Conservation (phyloP, 352 stramenopile genomes). For the Elongisporangium anandrum region DNA sequence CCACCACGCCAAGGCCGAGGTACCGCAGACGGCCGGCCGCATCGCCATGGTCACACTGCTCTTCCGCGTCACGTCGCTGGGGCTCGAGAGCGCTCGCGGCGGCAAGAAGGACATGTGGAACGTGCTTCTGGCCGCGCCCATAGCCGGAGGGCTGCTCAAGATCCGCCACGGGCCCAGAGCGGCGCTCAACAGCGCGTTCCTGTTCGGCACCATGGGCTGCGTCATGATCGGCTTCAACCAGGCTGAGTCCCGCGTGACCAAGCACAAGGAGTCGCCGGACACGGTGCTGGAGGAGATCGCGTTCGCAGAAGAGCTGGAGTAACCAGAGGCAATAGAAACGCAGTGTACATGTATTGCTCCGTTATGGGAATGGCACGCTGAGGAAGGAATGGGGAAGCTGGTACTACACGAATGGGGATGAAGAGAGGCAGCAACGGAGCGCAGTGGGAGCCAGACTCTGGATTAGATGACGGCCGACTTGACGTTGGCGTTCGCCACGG, state of each 20-base stretch:
- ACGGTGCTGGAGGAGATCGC: constrained; percentile 42
- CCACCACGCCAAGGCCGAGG: constrained; percentile 23
- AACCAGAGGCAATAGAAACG: neutral
- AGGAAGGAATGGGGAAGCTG: neutral
- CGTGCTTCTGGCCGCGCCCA: constrained; percentile 24
- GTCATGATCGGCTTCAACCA: constrained; percentile 37
- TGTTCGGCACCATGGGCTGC: constrained; percentile 30
- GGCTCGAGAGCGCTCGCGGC: constrained; percentile 14
- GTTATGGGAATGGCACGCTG: neutral
- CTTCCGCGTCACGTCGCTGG: constrained; percentile 21
- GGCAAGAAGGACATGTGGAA: constrained; percentile 33
- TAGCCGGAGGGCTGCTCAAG: constrained; percentile 25
- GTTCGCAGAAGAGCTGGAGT: constrained; percentile 34
- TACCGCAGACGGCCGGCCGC: constrained; percentile 30
- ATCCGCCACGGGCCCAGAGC: constrained; percentile 17
- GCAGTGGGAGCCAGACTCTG: neutral
- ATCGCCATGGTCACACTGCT: constrained; percentile 37
- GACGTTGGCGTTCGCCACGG: constrained; percentile 7
- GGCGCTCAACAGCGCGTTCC: constrained; percentile 20
- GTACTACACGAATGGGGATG: neutral
- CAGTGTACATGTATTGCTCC: neutral
- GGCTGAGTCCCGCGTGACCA: constrained; percentile 20
- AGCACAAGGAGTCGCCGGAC: constrained; percentile 18
- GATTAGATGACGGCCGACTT: constrained; percentile 12
- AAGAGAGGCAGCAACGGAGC: neutral